Evolutionary conservation across 2,329 filamentous ascomycete species (phyloP).

Genomic region (Microascus cirrosus): DNA sequence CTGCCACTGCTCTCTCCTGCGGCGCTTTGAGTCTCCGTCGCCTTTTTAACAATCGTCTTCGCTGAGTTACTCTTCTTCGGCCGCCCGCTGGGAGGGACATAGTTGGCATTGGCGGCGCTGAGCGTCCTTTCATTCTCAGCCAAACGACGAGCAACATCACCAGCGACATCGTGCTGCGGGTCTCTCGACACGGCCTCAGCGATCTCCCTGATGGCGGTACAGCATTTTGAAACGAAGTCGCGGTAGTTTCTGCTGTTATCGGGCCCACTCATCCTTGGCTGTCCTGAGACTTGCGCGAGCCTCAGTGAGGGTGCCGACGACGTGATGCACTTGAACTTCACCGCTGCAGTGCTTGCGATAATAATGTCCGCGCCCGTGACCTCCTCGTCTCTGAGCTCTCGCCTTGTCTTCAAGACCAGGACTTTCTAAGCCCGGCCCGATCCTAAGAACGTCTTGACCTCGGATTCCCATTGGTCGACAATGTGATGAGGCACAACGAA

Average conservation of each 20-base stretch:
- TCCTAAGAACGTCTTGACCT: constrained; percentile 20
- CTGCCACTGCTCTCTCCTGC: neutral
- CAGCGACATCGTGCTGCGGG: neutral
- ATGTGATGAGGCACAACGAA: constrained; percentile 27
- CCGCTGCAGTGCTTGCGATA: constrained; percentile 16
- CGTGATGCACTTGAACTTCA: constrained; percentile 1
- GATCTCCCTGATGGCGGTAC: neutral
- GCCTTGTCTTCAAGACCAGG: constrained; percentile 12
- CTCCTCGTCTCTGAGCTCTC: constrained; percentile 2
- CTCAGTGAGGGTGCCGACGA: neutral
- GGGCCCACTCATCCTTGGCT: constrained; percentile 6
- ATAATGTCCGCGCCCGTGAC: constrained; percentile 24
- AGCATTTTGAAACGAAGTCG: constrained; percentile 1
- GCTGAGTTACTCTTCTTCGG: neutral
- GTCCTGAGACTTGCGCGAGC: constrained; percentile 7
- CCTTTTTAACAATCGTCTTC: neutral
- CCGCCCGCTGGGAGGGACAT: constrained; percentile 6
- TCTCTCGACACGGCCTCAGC: neutral
- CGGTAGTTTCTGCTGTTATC: constrained; percentile 7
- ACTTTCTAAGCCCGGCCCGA: constrained; percentile 9
- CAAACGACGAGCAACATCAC: neutral
- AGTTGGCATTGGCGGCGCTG: neutral
- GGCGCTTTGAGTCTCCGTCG: neutral
- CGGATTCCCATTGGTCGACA: constrained; percentile 24
- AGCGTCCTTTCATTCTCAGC: neutral